phyloP scores from a whole-genome alignment of 768 basidiomycete genomes.

The Boletus reticulatus region DNA sequence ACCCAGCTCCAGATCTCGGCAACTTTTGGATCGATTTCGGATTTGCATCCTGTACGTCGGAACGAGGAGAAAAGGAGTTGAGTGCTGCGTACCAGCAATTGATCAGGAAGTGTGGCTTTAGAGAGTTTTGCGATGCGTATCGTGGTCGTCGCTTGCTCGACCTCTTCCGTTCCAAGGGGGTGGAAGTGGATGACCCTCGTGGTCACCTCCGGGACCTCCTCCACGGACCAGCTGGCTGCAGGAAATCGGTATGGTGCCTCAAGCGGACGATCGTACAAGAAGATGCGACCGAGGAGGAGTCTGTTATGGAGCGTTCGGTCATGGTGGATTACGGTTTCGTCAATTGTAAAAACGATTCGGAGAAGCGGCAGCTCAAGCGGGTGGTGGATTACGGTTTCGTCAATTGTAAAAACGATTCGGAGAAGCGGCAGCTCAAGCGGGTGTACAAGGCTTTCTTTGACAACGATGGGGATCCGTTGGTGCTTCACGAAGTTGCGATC shows the following conservation, averaged over 20 bases:
- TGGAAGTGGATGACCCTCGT: neutral
- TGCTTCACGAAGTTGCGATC: neutral
- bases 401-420: neutral
- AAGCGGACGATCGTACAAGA: neutral
- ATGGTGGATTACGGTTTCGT: conserved; percentile 2
- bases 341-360: neutral
- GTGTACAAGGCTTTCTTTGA: neutral
- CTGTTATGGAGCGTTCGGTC: neutral
- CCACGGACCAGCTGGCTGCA: neutral
- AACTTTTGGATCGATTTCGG: neutral
- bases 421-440: neutral
- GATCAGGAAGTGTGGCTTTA: neutral
- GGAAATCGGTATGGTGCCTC: conserved; percentile 2
- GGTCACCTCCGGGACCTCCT: neutral
- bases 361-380: neutral
- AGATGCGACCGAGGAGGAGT: neutral
- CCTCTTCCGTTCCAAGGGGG: neutral
- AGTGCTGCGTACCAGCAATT: neutral
- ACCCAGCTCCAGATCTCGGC: neutral
- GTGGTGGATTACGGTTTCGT: conserved; percentile 3
- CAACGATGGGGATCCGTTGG: neutral
- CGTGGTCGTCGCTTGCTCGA: neutral
- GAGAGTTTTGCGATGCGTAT: conserved; percentile 1
- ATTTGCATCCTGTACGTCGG: neutral
- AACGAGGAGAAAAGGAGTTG: neutral